These are phyloP conservation scores for Fistulifera pelliculosa DNA, from an alignment of 108 stramenopile genomes.

Conservation along the genomic window DNA sequence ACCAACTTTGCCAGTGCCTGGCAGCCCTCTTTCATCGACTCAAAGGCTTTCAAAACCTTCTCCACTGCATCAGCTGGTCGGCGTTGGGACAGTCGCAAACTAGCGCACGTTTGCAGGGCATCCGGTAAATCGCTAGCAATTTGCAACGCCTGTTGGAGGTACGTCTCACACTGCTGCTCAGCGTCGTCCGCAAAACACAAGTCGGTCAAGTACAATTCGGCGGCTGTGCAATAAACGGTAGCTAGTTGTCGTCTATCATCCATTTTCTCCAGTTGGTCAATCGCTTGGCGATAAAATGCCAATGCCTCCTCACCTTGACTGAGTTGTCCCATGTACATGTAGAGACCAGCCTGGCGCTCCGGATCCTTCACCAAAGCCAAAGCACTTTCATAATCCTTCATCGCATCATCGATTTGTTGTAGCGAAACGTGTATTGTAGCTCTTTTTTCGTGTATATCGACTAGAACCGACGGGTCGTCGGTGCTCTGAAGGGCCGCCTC, in stretches of 20 bases:
- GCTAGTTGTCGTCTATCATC: constrained; percentile 48
- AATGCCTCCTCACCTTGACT: constrained; percentile 62
- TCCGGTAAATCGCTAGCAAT: constrained; percentile 41
- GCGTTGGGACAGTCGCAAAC: constrained; percentile 67
- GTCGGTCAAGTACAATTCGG: constrained; percentile 84
- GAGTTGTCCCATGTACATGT: constrained; percentile 73
- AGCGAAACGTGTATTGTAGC: too few species aligned
- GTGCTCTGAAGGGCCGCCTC: too few species aligned
- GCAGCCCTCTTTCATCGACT: constrained; percentile 63
- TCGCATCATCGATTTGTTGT: constrained; percentile 32
- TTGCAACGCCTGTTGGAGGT: constrained; percentile 47
- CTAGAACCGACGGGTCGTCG: too few species aligned
- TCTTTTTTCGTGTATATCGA: too few species aligned
- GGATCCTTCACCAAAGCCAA: constrained; percentile 30
- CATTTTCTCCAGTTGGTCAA: constrained; percentile 39
- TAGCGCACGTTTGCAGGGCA: constrained; percentile 79
- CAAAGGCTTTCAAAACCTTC: constrained; percentile 54
- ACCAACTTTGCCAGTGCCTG: constrained; percentile 68
- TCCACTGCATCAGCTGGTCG: constrained; percentile 52
- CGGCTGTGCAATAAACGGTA: constrained; percentile 66
- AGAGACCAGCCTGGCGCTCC: constrained; percentile 43
- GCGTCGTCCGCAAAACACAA: constrained; percentile 81
- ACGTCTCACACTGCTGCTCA: constrained; percentile 57
- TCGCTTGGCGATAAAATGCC: constrained; percentile 41
- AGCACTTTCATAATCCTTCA: constrained; percentile 51